phyloP scores from a whole-genome alignment of 805 yeast species.

The Wickerhamomyces alni region DNA sequence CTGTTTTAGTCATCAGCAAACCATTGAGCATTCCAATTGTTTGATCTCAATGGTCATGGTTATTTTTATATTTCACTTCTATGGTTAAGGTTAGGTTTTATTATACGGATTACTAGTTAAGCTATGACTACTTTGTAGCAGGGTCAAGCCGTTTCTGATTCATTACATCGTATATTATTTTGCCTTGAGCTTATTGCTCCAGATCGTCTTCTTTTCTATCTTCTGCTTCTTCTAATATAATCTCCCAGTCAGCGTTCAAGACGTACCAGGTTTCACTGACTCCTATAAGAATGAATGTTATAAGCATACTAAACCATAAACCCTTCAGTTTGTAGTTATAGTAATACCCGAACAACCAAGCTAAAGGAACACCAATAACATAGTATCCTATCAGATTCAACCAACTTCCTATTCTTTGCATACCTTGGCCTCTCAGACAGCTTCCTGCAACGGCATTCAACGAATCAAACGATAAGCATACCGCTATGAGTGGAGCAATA shows the following conservation, averaged over 20 bases:
- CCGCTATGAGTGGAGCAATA: conserved; percentile 56
- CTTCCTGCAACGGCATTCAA: conserved; percentile 69
- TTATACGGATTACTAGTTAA: not conserved
- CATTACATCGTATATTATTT: too few species aligned
- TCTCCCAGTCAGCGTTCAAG: conserved; percentile 44
- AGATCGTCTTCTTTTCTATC: conserved; percentile 29
- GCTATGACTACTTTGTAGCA: too few species aligned
- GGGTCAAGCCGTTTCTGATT: too few species aligned
- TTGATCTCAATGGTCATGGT: not conserved
- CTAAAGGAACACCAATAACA: conserved; percentile 66
- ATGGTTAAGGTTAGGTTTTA: not conserved
- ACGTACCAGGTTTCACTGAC: conserved; percentile 36
- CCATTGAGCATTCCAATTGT: conserved; percentile 9
- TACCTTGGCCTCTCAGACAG: conserved; percentile 79
- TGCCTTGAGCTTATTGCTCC: too few species aligned
- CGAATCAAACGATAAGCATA: conserved; percentile 67
- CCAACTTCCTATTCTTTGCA: conserved; percentile 71
- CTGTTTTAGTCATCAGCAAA: conserved; percentile 33
- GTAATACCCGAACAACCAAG: conserved; percentile 47
- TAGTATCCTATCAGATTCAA: conserved; percentile 67
- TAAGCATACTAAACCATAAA: conserved; percentile 65
- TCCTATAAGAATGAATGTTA: conserved; percentile 41
- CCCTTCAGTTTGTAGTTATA: conserved; percentile 43
- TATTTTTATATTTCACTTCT: not conserved
- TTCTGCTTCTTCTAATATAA: conserved; percentile 36